phyloP scores from a whole-genome alignment of 805 yeast genomes.

The Ogataea nonfermentans region DNA sequence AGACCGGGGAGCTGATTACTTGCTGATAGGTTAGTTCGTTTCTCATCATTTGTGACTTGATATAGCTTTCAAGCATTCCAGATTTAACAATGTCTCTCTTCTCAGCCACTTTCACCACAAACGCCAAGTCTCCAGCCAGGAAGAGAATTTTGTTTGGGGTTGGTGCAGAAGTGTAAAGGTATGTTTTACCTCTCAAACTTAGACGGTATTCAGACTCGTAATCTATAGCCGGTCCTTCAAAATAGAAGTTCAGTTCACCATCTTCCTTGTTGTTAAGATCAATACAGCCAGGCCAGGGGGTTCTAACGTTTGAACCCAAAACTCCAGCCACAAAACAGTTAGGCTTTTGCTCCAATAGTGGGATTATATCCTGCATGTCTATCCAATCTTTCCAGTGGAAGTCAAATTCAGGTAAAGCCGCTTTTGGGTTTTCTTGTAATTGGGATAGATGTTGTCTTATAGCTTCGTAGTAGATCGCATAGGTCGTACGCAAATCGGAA shows the following conservation, averaged over 20 bases:
- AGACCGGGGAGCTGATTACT: slow-evolving; percentile 33
- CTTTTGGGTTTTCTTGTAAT: slow-evolving; percentile 25
- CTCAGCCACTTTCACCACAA: slow-evolving; percentile 36
- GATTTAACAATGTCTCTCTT: slow-evolving; percentile 32
- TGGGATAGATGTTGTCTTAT: slow-evolving; percentile 31
- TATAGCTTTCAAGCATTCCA: slow-evolving; percentile 36
- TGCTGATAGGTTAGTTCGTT: slow-evolving; percentile 26
- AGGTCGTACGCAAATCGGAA: slow-evolving; percentile 36
- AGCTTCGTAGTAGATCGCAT: slow-evolving; percentile 34
- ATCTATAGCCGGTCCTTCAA: slow-evolving; percentile 28
- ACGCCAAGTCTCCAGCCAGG: slow-evolving; percentile 41
- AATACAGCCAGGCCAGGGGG: slow-evolving; percentile 42
- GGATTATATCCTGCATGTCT: slow-evolving; percentile 43
- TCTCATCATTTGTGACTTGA: slow-evolving; percentile 30
- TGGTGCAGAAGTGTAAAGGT: slow-evolving; percentile 42
- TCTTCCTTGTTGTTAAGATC: slow-evolving; percentile 26
- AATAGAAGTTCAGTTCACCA: slow-evolving; percentile 25
- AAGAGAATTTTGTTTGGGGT: slow-evolving; percentile 44
- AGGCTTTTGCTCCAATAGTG: slow-evolving; percentile 39
- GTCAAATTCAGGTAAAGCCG: slow-evolving; percentile 36
- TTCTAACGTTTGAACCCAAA: slow-evolving; percentile 38
- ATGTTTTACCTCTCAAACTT: slow-evolving; percentile 40
- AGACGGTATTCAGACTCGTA: slow-evolving; percentile 39
- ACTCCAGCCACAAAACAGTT: slow-evolving; percentile 46
- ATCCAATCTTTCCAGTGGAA: slow-evolving; percentile 61